Conservation (phyloP, 1,284 basidiomycete species). For the Mycosarcoma mackinlayi region DNA sequence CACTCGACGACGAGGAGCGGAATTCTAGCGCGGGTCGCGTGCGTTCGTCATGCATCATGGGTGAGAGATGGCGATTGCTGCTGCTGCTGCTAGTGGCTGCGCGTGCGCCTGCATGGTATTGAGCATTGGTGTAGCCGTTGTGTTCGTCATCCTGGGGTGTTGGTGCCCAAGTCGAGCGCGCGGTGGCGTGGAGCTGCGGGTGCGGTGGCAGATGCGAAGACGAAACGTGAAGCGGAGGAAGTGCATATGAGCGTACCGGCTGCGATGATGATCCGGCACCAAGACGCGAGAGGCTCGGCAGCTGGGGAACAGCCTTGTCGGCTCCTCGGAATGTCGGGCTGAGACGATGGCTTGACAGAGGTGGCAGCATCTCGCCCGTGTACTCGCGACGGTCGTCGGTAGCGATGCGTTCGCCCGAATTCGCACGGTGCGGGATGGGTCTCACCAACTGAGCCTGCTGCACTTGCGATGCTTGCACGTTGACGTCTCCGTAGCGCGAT, state of each 20-base stretch:
- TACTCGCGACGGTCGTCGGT: neutral
- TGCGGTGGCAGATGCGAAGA: conserved; percentile 10
- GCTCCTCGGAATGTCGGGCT: conserved; percentile 7
- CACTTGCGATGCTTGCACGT: no score
- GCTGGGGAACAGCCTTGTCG: conserved; percentile 5
- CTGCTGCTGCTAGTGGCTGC: neutral
- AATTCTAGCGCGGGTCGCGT: conserved; percentile 24
- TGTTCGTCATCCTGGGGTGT: conserved; percentile 6
- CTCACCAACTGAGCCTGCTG: conserved; percentile 11
- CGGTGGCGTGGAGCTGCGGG: conserved; percentile 9
- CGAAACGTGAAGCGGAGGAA: conserved; percentile 5
- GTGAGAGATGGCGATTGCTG: conserved; percentile 12
- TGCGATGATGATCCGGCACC: neutral
- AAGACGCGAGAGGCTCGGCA: conserved; percentile 28
- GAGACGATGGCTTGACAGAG: conserved; percentile 5
- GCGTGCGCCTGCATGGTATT: neutral
- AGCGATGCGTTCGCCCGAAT: conserved; percentile 1
- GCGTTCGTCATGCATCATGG: neutral
- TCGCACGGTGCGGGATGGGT: conserved; percentile 12
- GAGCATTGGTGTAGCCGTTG: neutral
- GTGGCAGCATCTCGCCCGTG: conserved; percentile 16
- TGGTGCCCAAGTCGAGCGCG: neutral
- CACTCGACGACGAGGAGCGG: conserved; percentile 31
- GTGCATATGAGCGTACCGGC: conserved; percentile 2
- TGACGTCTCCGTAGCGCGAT: conserved; percentile 1